Evolutionary conservation across 371 early-diverging fungal genomes (phyloP).

Genomic region (Mucor velutinosus): DNA sequence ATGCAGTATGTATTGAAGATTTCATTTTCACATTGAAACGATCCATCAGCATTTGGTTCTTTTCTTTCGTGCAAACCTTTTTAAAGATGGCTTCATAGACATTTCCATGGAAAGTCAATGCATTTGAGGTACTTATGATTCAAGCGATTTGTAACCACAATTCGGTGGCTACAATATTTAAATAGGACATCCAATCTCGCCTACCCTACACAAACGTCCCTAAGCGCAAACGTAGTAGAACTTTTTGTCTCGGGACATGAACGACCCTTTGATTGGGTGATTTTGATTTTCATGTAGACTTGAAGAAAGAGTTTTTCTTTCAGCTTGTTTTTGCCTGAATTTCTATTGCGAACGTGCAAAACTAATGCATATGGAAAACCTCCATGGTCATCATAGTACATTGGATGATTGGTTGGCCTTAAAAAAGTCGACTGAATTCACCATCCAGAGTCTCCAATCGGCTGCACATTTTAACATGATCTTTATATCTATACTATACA

Average conservation of each 20-base stretch:
- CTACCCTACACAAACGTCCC: too few relatives aligned
- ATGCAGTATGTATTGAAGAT: too few relatives aligned
- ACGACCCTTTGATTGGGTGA: constrained; percentile 1
- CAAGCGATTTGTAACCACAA: background rate
- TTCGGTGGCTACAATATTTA: background rate
- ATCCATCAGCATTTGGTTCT: background rate
- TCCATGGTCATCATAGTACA: constrained; percentile 51
- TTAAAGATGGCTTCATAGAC: too few relatives aligned
- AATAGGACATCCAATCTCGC: background rate
- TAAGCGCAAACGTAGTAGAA: constrained; percentile 12
- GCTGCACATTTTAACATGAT: constrained; percentile 32
- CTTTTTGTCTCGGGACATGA: constrained; percentile 21
- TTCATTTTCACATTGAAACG: background rate
- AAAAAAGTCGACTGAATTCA: constrained; percentile 6
- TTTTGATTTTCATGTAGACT: constrained; percentile 26
- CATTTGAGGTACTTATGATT: too few relatives aligned
- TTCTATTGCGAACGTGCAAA: constrained; percentile 25
- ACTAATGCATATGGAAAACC: constrained; percentile 21
- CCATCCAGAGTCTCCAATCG: constrained; percentile 52
- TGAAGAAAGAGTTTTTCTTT: constrained; percentile 44
- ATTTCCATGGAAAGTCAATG: too few relatives aligned
- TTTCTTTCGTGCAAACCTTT: too few relatives aligned
- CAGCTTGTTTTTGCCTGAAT: constrained; percentile 33
- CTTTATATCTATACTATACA: too few relatives aligned
- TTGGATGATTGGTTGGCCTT: constrained; percentile 26